Base-by-base conservation (phyloP, 176 grass and related monocot species). In the Oryza meridionalis region DNA sequence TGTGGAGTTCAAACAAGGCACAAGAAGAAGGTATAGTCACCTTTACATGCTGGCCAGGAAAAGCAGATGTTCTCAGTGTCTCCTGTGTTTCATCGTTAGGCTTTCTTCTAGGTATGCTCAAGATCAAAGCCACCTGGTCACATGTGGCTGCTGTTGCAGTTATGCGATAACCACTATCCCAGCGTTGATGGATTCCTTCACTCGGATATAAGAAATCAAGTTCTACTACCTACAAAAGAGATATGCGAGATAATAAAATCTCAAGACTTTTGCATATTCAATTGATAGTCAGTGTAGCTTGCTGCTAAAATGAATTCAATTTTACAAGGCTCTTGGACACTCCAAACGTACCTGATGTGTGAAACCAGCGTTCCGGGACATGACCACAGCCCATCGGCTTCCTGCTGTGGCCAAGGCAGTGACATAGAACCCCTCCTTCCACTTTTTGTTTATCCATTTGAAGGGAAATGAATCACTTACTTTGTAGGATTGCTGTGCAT, bases 371-470 rank as follows among this genome's bases (percentile, higher is more conserved):
- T 98, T 98, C 81, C 95, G 84, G 43, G 92, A 98, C 95, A 98
- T 93, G 68, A 98, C 88, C 49, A 98, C 77, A 50, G 92, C 92
- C 95, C 95, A 98, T 84, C 95, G 59, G 66, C 77, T 95, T 81
- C 92, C 95, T 81, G 95, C 92, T 82, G 95, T 95, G 19, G 92
- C 92, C 95, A 95, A 93, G 25, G 95, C 88, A 88, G 95, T 98
- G 67, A 98, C 95, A 86, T 84, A 95, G 76, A 98, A 98, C 40
- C 91, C 92, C 83, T 98, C 95, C 87, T 95, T 98, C 95, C 95
- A 98, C 77, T 98, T 95, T 87, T 95, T 98, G 91, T 91, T 98
- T 91, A 98, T 98, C 95, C 95, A 98, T 82, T 98, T 98, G 79
- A 93, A 98, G 15, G 95, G 95, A 89, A 98, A 98, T 77, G 95